A percentile compares a stretch with the other conserved stretches of the same genome.
These are phyloP conservation scores for Phytophthora hybrid DNA, from an alignment of 352 stramenopile species.

Conservation along the genomic window DNA sequence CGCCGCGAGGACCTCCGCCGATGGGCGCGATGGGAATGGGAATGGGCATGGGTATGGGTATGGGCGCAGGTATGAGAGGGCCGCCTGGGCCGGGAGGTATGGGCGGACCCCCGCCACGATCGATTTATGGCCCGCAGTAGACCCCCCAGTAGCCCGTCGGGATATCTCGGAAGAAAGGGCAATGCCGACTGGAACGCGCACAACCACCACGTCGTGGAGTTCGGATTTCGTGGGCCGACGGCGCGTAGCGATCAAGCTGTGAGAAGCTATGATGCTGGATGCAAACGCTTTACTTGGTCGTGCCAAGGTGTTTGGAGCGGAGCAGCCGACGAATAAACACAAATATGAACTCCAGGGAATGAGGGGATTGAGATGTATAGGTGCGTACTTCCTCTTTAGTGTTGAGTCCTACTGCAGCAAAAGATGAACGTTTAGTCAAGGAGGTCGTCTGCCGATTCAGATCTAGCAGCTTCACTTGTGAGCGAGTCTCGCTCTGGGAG, in stretches of 20 bases:
- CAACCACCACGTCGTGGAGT: not conserved
- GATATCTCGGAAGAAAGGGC: not conserved
- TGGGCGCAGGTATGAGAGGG: constrained; percentile 48
- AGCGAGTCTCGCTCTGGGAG: not conserved
- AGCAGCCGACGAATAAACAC: constrained; percentile 27
- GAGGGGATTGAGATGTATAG: constrained; percentile 31
- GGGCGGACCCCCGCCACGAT: constrained; percentile 52
- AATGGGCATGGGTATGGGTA: constrained; percentile 39
- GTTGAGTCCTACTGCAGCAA: constrained; percentile 27
- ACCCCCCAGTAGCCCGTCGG: not conserved
- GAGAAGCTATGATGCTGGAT: not conserved
- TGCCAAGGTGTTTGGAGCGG: constrained; percentile 8
- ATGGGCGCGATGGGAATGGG: constrained; percentile 46
- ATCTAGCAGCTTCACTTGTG: not conserved
- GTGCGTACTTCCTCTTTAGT: constrained; percentile 39
- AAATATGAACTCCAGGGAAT: constrained; percentile 35
- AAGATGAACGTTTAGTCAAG: constrained; percentile 21
- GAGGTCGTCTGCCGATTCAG: constrained; percentile 1
- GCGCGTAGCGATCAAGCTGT: not conserved
- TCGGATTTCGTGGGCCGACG: not conserved
- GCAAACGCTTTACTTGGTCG: not conserved
- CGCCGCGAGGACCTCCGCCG: constrained; percentile 53
- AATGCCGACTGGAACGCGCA: not conserved
- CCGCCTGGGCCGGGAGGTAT: constrained; percentile 37
- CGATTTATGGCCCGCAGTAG: constrained; percentile 82